phyloP scores from a whole-genome alignment of 2,329 filamentous ascomycete genomes.

The Aspergillus sp. region DNA sequence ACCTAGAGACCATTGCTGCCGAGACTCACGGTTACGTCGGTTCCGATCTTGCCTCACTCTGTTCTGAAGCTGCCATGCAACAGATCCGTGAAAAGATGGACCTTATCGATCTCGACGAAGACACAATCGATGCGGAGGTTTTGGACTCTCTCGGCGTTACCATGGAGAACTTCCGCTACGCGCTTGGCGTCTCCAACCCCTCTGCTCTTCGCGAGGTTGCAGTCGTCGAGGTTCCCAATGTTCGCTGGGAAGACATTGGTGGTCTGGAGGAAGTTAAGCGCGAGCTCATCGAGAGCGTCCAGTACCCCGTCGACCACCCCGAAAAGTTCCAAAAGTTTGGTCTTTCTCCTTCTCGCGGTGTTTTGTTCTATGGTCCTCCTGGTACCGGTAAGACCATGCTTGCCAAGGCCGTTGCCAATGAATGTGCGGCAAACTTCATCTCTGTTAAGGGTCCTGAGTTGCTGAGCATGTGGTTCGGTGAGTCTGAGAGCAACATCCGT shows the following conservation, averaged over 20 bases:
- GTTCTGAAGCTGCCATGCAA: conserved; percentile 99
- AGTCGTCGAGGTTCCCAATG: conserved; percentile 98
- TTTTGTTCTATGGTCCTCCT: conserved; percentile 96
- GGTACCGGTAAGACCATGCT: conserved; percentile 99
- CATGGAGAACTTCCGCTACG: conserved; percentile 99
- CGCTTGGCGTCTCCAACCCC: conserved; percentile 96
- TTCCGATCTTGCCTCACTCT: conserved; percentile 96
- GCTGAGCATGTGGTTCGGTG: conserved; percentile 99
- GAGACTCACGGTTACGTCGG: conserved; percentile 99
- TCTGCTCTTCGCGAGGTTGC: conserved; percentile 98
- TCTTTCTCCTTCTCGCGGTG: conserved; percentile 94
- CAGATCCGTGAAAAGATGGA: conserved; percentile 99
- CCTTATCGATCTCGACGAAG: conserved; percentile 96
- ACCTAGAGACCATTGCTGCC: conserved; percentile 91
- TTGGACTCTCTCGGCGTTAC: conserved; percentile 97
- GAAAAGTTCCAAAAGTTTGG: conserved; percentile 99
- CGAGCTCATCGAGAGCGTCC: conserved; percentile 97
- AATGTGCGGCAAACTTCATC: conserved; percentile 99
- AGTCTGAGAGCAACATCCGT: conserved; percentile 99
- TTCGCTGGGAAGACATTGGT: conserved; percentile 99
- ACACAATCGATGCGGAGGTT: conserved; percentile 98
- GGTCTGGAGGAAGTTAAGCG: conserved; percentile 98
- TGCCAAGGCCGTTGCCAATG: conserved; percentile 98
- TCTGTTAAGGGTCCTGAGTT: conserved; percentile 98
- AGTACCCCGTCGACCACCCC: conserved; percentile 98